phyloP scores from a whole-genome alignment of 73 alveolate species.

The Tetrahymena malaccensis region DNA sequence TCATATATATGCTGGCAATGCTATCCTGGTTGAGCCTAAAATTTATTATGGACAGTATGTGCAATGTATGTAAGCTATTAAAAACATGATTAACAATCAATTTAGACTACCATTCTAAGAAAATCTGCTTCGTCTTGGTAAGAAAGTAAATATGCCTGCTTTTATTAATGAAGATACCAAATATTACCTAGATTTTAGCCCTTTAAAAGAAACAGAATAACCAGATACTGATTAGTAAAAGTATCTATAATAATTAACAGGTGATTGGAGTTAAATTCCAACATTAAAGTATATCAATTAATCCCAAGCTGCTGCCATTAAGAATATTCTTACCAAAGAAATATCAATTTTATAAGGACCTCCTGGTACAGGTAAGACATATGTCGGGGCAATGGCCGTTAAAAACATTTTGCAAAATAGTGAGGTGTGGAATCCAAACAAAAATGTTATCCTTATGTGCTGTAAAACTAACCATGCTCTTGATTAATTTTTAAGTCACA shows the following conservation, averaged over 20 bases:
- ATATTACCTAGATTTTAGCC: neutral
- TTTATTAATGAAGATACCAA: neutral
- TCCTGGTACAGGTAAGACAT: slow-evolving; percentile 85
- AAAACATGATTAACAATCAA: neutral
- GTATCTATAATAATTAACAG: neutral
- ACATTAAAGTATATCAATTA: neutral
- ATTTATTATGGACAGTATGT: neutral
- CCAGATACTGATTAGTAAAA: neutral
- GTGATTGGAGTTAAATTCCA: neutral
- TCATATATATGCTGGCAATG: neutral
- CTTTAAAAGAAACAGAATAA: neutral
- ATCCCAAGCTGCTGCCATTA: slow-evolving; percentile 41
- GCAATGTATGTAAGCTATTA: neutral
- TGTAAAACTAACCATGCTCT: slow-evolving; percentile 82
- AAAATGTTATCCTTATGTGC: slow-evolving; percentile 58
- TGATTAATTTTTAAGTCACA: slow-evolving; percentile 55
- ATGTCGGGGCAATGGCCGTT: slow-evolving; percentile 52
- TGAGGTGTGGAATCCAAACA: slow-evolving; percentile 1
- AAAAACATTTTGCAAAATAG: slow-evolving; percentile 32
- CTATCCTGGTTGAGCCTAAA: neutral
- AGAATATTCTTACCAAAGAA: slow-evolving; percentile 37
- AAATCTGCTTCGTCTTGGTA: neutral
- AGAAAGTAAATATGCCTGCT: neutral
- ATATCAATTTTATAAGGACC: slow-evolving; percentile 77
- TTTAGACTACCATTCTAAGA: neutral